Evolutionary conservation across 345 rosid genomes (phyloP).

Genomic region (Aurinia saxatilis): DNA sequence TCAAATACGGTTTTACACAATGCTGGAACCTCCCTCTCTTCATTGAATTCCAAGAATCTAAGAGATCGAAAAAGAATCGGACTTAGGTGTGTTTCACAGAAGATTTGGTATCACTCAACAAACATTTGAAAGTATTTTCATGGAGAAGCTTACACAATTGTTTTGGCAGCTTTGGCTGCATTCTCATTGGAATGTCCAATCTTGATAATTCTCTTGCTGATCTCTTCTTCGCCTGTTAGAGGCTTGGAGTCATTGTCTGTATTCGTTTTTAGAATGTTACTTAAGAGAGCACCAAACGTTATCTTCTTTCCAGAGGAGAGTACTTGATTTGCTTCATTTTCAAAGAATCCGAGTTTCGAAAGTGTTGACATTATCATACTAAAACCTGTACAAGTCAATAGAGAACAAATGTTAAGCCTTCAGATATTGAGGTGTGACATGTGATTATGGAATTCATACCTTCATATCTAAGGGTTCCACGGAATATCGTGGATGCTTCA

Average conservation of each 20-base stretch:
- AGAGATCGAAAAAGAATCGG: slow-evolving; percentile 7
- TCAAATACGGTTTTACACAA: slow-evolving; percentile 55
- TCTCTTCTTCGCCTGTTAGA: slow-evolving; percentile 45
- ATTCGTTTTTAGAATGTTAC: slow-evolving; percentile 37
- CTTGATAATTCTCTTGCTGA: slow-evolving; percentile 42
- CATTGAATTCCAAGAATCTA: slow-evolving; percentile 73
- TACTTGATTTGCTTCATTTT: slow-evolving; percentile 38
- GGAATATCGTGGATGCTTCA: slow-evolving; percentile 81
- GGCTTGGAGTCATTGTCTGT: slow-evolving; percentile 21
- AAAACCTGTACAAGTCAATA: slow-evolving; percentile 44
- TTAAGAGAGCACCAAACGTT: slow-evolving; percentile 49
- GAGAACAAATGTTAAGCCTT: background rate
- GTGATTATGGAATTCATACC: slow-evolving; percentile 26
- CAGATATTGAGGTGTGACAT: background rate
- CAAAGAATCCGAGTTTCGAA: slow-evolving; percentile 65
- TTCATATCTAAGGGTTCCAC: slow-evolving; percentile 95
- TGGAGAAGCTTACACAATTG: slow-evolving; percentile 46
- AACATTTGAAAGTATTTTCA: background rate
- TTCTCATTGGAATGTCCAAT: slow-evolving; percentile 59
- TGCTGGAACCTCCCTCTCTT: slow-evolving; percentile 52
- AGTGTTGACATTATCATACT: slow-evolving; percentile 67
- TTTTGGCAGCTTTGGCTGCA: slow-evolving; percentile 63
- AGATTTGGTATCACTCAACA: background rate
- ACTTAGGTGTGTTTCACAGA: background rate
- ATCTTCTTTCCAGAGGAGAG: slow-evolving; percentile 35